Base-by-base conservation (phyloP, 2,329 filamentous ascomycete genomes). In the Diaporthe amygdali region DNA sequence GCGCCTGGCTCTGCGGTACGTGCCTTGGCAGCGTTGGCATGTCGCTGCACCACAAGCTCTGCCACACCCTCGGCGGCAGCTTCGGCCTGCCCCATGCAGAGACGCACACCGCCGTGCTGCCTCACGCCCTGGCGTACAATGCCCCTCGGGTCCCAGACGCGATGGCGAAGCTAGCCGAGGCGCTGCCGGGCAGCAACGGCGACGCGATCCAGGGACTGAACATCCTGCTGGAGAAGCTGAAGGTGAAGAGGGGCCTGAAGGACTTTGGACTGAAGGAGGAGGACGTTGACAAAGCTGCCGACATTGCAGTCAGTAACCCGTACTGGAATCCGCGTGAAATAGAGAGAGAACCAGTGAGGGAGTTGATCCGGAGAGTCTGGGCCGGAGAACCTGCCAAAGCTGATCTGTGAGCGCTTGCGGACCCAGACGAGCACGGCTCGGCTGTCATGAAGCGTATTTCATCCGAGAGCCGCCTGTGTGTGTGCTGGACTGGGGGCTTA, bases 21-120 rank as follows among this genome's bases (percentile, higher is more conserved):
- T 90, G 88, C 74, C 83, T 92, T 1, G 90, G 89, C 7, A 86
- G 82, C 71, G 87, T 89, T 2, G 85, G 85, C 67, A 92, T 92
- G 88, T 85, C 88, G 2, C 84, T 92, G 17, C 91, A 92, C 76
- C 90, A 92, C 79, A 93, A 92, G 77, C 84, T 93, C 2, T 92
- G 90, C 80, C 90, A 92, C 76, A 88, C 88, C 0, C 82, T 92
- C 1, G 90, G 90, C 30, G 91, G 90, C 9, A 87, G 84, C 74
- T 91, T 92, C 78, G 86, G 88, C 72, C 83, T 93, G 8, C 89
- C 90, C 0, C 90, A 93, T 72, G 89, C 90, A 1, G 89, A 92
- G 77, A 92, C 90, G 0, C 91, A 92, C 75, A 89, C 89, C 0
- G 86, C 89, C 39, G 84, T 92, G 1, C 81, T 92, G 9, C 89